These are phyloP conservation scores for Calocybe indica DNA, from an alignment of 768 basidiomycete species.

Conservation along the genomic window DNA sequence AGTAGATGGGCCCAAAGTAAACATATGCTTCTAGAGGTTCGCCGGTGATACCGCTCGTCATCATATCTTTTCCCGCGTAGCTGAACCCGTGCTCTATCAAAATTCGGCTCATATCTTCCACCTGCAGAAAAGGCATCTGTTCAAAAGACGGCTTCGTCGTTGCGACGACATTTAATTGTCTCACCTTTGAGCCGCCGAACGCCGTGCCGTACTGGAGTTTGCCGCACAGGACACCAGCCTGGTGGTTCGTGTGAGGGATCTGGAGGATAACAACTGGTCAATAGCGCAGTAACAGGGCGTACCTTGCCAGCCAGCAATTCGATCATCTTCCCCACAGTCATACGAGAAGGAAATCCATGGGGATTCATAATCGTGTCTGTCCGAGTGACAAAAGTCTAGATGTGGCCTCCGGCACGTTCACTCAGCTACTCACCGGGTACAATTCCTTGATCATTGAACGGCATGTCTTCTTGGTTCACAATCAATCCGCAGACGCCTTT, in stretches of 20 bases:
- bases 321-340: slow-evolving; percentile 99
- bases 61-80: slow-evolving; percentile 98
- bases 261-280: neutral
- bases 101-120: slow-evolving; percentile 97
- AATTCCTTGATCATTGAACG: slow-evolving; percentile 97
- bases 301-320: slow-evolving; percentile 95
- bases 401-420: slow-evolving; percentile 2
- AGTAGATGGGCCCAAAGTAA: slow-evolving; percentile 98
- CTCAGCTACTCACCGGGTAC: slow-evolving; percentile 59
- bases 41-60: slow-evolving; percentile 97
- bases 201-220: slow-evolving; percentile 93
- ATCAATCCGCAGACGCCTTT: slow-evolving; percentile 99
- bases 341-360: slow-evolving; percentile 97
- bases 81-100: slow-evolving; percentile 93
- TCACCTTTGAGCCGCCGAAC: slow-evolving; percentile 94
- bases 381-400: slow-evolving; percentile 8
- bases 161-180: neutral
- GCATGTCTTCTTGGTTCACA: slow-evolving; percentile 98
- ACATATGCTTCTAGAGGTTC: slow-evolving; percentile 96
- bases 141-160: neutral
- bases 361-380: slow-evolving; percentile 99
- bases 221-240: slow-evolving; percentile 90
- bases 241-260: slow-evolving; percentile 1
- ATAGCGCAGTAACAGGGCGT: slow-evolving; percentile 1
- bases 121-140: slow-evolving; percentile 34